These are phyloP conservation scores for Apophysomyces variabilis DNA, from an alignment of 371 early-diverging fungal genomes.

Conservation along the genomic window DNA sequence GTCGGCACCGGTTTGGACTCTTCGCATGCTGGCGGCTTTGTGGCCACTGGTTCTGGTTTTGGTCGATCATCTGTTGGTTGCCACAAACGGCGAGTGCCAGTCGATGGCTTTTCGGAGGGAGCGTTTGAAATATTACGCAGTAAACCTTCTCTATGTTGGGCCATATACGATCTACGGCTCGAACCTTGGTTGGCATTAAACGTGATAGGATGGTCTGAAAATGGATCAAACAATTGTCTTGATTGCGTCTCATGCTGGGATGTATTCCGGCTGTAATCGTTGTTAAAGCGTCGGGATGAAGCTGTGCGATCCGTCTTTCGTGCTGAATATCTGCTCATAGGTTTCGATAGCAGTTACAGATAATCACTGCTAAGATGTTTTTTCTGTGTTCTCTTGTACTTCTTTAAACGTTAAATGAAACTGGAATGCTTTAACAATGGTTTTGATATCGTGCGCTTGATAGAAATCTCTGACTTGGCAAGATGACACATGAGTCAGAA, in stretches of 20 bases:
- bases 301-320: conserved; percentile 4
- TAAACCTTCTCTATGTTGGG: conserved; percentile 14
- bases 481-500: conserved; percentile 11
- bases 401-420: conserved; percentile 6
- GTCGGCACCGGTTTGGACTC: conserved; percentile 4
- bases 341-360: not conserved
- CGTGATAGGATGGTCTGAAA: conserved; percentile 42
- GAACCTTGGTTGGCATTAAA: conserved; percentile 27
- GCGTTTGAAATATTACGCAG: conserved; percentile 5
- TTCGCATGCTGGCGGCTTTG: not conserved
- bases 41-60: conserved; percentile 13
- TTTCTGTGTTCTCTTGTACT: not conserved
- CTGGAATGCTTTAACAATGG: conserved; percentile 46
- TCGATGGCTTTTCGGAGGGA: not conserved
- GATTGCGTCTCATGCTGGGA: conserved; percentile 2
- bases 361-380: not conserved
- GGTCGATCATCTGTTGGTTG: conserved; percentile 7
- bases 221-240: conserved; percentile 44
- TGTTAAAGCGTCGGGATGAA: conserved; percentile 1
- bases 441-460: conserved; percentile 39
- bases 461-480: conserved; percentile 19
- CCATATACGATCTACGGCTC: conserved; percentile 15
- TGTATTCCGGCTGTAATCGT: conserved; percentile 6
- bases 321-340: conserved; percentile 9
- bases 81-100: conserved; percentile 4